Base-by-base conservation (phyloP, 2,329 filamentous ascomycete species). In the Graphiopsis chlorocephala region DNA sequence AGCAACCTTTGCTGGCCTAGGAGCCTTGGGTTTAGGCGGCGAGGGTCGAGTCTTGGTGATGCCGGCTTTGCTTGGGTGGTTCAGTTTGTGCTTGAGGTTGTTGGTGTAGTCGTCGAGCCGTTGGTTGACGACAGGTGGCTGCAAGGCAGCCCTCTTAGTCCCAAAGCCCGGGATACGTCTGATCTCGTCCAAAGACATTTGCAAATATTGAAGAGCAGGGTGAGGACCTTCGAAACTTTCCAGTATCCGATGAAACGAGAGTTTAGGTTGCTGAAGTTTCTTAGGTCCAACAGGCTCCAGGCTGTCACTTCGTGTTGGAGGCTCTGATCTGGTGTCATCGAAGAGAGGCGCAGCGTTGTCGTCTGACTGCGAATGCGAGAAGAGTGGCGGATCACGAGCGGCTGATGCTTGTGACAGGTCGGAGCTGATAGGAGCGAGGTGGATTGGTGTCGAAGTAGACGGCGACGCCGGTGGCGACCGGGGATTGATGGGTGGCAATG, bases 391-490 rank as follows among this genome's bases (percentile, higher is more conserved):
- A 48, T 70, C 69, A 17, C 47, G 57, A 23, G 63, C 35, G 35
- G 59, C 33, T 53, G 66, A 64, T 29, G 53, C 42, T 58, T 58
- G 53, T 52, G 61, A 35, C 17, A 57, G 45, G 53, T 58, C 61
- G 31, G 61, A 23, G 47, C 45, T 65, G 50, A 63, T 45, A 31
- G 62, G 47, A 17, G 64, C 45, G 52, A 69, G 64, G 42, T 52
- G 65, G n/a, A 56, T 63, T 6, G 66, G 61, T n/a, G 62, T 45
- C 12, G 45, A 47, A 6, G 59, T 20, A 29, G 68, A 58, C 29
- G 69, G 69, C 48, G 69, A 68, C 12, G 64, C 59, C 23, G 69
- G 69, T 58, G 67, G 68, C 52, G 69, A 68, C 15, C 59, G 63
- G 10, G 38, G 35, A 20, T 66, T 65, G 12, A 70, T 61, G 3